These are phyloP conservation scores for Eimeria maxima DNA, from an alignment of 169 alveolate genomes.

Conservation along the genomic window DNA sequence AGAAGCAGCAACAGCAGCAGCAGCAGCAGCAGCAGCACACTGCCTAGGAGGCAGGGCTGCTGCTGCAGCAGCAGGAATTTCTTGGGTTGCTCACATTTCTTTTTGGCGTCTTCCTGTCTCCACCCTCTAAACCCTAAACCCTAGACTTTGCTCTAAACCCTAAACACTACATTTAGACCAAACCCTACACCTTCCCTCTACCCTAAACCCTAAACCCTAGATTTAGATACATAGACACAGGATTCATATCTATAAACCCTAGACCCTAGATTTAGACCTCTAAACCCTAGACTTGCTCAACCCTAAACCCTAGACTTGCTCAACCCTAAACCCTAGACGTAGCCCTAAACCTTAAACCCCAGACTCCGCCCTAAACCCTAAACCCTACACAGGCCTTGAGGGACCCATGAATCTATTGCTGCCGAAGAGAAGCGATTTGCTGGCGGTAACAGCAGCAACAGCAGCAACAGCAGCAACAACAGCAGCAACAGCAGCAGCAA, in stretches of 20 bases:
- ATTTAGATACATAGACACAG: neutral
- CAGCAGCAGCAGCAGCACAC: conserved; percentile 44
- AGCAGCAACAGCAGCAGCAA: neutral
- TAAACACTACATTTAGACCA: neutral
- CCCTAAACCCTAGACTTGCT: neutral
- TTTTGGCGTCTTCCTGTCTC: conserved; percentile 56
- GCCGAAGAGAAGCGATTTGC: neutral
- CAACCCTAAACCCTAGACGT: neutral
- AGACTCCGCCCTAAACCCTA: neutral
- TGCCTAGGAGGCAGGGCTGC: conserved; percentile 57
- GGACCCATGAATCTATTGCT: too few species aligned
- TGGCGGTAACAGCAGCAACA: neutral
- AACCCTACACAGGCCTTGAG: neutral
- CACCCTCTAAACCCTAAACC: conserved; percentile 28
- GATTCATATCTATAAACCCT: neutral
- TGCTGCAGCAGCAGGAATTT: conserved; percentile 6
- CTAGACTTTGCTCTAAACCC: neutral
- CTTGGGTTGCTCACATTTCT: neutral
- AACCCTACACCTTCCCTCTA: neutral
- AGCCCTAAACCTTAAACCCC: conserved; percentile 6
- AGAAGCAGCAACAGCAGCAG: conserved; percentile 46
- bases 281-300: neutral
- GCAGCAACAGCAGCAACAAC: neutral
- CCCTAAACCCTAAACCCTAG: conserved; percentile 50
- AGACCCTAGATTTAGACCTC: neutral